phyloP scores from a whole-genome alignment of 371 early-diverging fungal genomes.

The Apophysomyces variabilis region DNA sequence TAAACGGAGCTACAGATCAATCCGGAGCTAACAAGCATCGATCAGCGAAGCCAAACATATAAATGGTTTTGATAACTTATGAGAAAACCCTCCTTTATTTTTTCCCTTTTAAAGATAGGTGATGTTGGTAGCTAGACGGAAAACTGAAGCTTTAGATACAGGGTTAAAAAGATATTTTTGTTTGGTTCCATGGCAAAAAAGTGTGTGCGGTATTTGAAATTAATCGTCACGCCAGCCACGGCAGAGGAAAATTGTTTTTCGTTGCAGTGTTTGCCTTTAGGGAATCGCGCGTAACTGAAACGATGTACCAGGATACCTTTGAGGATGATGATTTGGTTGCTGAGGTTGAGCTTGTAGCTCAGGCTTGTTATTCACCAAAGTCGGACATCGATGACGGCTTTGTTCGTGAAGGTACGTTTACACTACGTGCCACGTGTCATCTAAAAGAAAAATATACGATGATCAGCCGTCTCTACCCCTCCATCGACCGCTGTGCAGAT shows the following conservation, averaged over 20 bases:
- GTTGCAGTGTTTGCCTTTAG: constrained; percentile 4
- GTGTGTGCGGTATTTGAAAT: constrained; percentile 2
- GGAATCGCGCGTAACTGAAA: not conserved
- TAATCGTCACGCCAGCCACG: constrained; percentile 12
- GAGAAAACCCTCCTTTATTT: too few relatives aligned
- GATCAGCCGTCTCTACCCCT: constrained; percentile 26
- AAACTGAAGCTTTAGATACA: too few relatives aligned
- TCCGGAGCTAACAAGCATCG: too few relatives aligned
- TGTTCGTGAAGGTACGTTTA: constrained; percentile 44
- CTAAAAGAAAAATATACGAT: not conserved
- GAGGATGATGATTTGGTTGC: constrained; percentile 84
- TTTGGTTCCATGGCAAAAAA: too few relatives aligned
- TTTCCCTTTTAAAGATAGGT: too few relatives aligned
- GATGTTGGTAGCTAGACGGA: too few relatives aligned
- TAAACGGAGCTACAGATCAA: too few relatives aligned
- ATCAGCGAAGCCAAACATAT: too few relatives aligned
- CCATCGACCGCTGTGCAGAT: constrained; percentile 65
- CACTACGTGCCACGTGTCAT: not conserved
- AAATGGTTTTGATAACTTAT: too few relatives aligned
- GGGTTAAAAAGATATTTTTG: too few relatives aligned
- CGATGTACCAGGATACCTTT: constrained; percentile 71
- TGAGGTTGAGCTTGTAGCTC: constrained; percentile 83
- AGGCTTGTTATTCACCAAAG: constrained; percentile 47
- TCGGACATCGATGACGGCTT: constrained; percentile 62
- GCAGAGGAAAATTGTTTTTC: constrained; percentile 2